Evolutionary conservation across 768 basidiomycete genomes (phyloP), one percentile per base, ranked within the genome.

Genomic region (Pleurotus platypus): DNA sequence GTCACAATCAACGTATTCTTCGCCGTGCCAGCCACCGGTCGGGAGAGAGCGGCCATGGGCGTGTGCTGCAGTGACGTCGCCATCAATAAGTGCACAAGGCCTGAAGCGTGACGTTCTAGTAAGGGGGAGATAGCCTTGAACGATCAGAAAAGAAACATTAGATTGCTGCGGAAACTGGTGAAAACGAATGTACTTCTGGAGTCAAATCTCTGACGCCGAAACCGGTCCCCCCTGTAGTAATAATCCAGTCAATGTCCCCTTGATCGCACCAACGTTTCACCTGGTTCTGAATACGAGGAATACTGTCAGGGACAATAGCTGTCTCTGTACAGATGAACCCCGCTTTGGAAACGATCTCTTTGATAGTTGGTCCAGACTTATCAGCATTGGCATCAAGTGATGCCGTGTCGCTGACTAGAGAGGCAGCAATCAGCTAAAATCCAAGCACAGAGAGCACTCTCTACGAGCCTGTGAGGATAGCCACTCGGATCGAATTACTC

Each of bases 191-290:
- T 46, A 90, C 92, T 80, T 96, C 92, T 39, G 93, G 93, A 3
- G 93, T 96, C 45, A 77, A 72, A 70, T 96, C 93, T 61, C 89
- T 75, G 27, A 81, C 74, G 1, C 92, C 89, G 64, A 94, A 93
- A 5, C 93, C 93, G 0, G 93, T 96, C 4, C 93, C 93, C 15
- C 93, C 93, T 0, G 89, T 90, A 5, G 90, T 90, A 60, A 96
- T 74, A 57, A 94, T 79, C 80, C 85, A 86, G 66, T 92, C 86
- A 12, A 87, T 70, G n/a, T 73, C 64, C 2, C 72, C 75, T 4
- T 73, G 67, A 2, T 69, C 65, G 39, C 70, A 75, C 76, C 83
- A 85, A 5, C 66, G 67, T 45, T 69, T 71, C 5, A 92, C 75
- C 9, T 69, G 65, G 5, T 66, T 63, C 22, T 74, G 77, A 50